Base-by-base conservation (phyloP, 805 yeast species). In the Candida cerambycidarum region DNA sequence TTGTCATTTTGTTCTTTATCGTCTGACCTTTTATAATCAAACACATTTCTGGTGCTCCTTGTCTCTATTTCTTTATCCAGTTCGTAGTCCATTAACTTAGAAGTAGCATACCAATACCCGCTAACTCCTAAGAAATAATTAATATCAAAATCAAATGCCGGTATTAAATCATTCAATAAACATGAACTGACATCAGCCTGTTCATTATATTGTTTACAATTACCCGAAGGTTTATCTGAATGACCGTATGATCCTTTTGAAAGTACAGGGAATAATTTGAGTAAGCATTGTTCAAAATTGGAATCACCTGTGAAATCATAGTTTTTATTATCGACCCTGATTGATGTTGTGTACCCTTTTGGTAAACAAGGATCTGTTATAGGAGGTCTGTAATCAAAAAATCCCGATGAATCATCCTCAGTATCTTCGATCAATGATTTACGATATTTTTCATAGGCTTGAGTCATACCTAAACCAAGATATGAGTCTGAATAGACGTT, bases 31-130 rank as follows among this genome's bases (percentile, higher is more conserved):
- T 21, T 19, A n/a, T 25, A 34, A 21, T 41, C 40, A 9, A 40
- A 15, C 3, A 33, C 39, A 2, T 41, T 41, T 25, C 35, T 41
- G 3, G 29, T 8, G 7, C 25, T 24, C 14, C 38, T 21, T 13
- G 21, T 34, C 4, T n/a, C 32, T 29, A 18, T 19, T 15, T 29
- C 13, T 14, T 15, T 3, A 15, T 19, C 62, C n/a, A n/a, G n/a
- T 11, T 56, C 56, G 50, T 59, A 62, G 9, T 66, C 59, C 28
- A 77, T 54, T 29, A 79, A 60, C 38, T 69, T 66, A n/a, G 73
- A 70, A 30, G 81, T 65, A 4, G 82, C 75, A 51, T 81, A 81
- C 81, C 84, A 80, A 55, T 80, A 80, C 4, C 85, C 86, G 46
- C 84, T 79, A 7, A 82, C 83, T 0, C 86, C 88, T 31, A 79